Evolutionary conservation across 495 filamentous ascomycete genomes (phyloP).

Genomic region (Corynascus novoguineensis): DNA sequence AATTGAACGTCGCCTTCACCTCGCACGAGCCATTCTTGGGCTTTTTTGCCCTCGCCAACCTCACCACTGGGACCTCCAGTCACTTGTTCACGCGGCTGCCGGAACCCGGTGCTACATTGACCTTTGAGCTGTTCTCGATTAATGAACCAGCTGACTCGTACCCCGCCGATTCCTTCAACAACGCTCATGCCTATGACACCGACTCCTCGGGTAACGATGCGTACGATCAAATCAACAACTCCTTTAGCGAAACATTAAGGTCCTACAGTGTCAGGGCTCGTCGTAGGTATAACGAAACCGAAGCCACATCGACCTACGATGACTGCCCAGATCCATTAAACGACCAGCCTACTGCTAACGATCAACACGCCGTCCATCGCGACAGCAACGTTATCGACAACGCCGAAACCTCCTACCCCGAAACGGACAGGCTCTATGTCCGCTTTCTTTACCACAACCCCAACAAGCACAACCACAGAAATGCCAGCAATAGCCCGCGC

Average conservation of each 20-base stretch:
- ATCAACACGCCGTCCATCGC: not conserved
- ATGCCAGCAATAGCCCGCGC: too few species aligned
- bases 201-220: too few species aligned
- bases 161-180: not conserved
- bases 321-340: not conserved
- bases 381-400: not conserved
- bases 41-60: slow-evolving; percentile 36
- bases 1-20: slow-evolving; percentile 40
- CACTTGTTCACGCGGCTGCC: slow-evolving; percentile 31
- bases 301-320: not conserved
- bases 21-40: slow-evolving; percentile 40
- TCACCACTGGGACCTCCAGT: slow-evolving; percentile 18
- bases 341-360: not conserved
- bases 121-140: slow-evolving; percentile 41
- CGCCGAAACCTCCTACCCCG: slow-evolving; percentile 15
- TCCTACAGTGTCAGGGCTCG: not conserved
- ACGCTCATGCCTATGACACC: too few species aligned
- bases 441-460: slow-evolving; percentile 36
- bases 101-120: slow-evolving; percentile 34
- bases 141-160: not conserved
- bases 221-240: not conserved
- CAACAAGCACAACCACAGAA: not conserved
- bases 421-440: slow-evolving; percentile 29
- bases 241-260: not conserved
- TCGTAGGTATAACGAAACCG: not conserved